Conservation (phyloP, 2,329 filamentous ascomycete genomes). For the Trematosphaeria pertusa region DNA sequence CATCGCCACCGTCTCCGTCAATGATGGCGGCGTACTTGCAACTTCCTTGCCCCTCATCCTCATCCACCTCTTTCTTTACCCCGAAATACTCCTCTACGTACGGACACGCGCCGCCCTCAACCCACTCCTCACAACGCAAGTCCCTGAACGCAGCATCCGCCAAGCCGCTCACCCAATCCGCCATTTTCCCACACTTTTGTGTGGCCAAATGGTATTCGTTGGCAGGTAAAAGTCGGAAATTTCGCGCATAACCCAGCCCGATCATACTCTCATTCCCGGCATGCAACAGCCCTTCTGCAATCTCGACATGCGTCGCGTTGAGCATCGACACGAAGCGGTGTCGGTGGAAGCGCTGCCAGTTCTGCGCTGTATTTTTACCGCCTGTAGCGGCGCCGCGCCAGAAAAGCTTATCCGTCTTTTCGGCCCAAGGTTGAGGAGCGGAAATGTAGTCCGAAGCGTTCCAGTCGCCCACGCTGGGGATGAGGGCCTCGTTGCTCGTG, state of each 20-base stretch:
- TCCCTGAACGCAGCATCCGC: conserved; percentile 51
- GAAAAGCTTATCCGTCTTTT: conserved; percentile 50
- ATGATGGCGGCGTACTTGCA: conserved; percentile 66
- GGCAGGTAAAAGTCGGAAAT: conserved; percentile 48
- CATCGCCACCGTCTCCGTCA: conserved; percentile 60
- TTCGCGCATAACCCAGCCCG: conserved; percentile 40
- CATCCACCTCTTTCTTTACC: neutral
- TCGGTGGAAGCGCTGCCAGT: conserved; percentile 76
- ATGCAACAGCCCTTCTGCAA: conserved; percentile 51
- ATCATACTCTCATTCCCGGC: conserved; percentile 19
- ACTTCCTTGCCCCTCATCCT: conserved; percentile 1
- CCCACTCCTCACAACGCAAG: conserved; percentile 50
- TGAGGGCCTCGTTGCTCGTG: conserved; percentile 59
- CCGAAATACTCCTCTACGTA: conserved; percentile 53
- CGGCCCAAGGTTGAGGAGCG: conserved; percentile 44
- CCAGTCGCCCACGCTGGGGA: conserved; percentile 53
- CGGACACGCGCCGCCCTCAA: conserved; percentile 49
- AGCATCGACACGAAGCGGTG: conserved; percentile 78
- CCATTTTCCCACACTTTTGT: conserved; percentile 26
- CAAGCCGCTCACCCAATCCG: conserved; percentile 48
- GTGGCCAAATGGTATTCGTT: conserved; percentile 24
- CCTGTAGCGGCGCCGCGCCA: conserved; percentile 59
- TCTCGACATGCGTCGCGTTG: conserved; percentile 65
- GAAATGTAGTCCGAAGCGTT: conserved; percentile 39
- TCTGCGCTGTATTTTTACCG: conserved; percentile 55